Evolutionary conservation across 2,329 filamentous ascomycete species (phyloP).

Genomic region (Cladophialophora chaetospira): DNA sequence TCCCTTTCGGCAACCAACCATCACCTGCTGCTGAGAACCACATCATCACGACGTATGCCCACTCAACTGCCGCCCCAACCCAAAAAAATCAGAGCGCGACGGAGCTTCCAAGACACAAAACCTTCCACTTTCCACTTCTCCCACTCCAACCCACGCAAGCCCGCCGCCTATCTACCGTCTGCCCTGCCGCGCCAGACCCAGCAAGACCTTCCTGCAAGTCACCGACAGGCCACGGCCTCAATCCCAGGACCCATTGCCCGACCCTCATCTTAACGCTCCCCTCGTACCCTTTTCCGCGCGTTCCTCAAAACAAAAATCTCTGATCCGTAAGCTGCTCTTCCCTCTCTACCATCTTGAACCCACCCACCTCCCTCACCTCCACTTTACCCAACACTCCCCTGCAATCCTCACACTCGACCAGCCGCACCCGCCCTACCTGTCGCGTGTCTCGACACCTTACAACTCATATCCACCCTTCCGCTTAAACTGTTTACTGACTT

Average conservation of each 20-base stretch:
- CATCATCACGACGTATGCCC: constrained; percentile 18
- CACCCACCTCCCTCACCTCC: constrained; percentile 27
- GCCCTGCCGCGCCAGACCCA: constrained; percentile 28
- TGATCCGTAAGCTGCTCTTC: constrained; percentile 7
- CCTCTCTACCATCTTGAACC: constrained; percentile 21
- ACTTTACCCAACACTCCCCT: constrained; percentile 26
- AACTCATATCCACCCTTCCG: constrained; percentile 3
- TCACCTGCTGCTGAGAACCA: constrained; percentile 9
- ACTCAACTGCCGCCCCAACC: constrained; percentile 16
- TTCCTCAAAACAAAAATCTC: constrained; percentile 21
- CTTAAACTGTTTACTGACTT: constrained; percentile 21
- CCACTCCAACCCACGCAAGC: constrained; percentile 15
- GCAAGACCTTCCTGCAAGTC: constrained; percentile 29
- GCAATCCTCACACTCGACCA: constrained; percentile 19
- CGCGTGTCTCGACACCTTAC: constrained; percentile 18
- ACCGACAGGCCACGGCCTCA: constrained; percentile 21
- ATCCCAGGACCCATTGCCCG: constrained; percentile 21
- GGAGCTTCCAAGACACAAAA: constrained; percentile 26
- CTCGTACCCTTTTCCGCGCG: constrained; percentile 19
- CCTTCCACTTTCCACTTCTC: constrained; percentile 25
- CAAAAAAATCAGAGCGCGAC: constrained; percentile 14
- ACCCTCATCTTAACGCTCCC: constrained; percentile 31
- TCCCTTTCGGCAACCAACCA: constrained; percentile 18
- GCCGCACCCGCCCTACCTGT: constrained; percentile 22
- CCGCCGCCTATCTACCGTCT: constrained; percentile 13